These are phyloP conservation scores for Trametopsis cervina DNA, from an alignment of 768 basidiomycete species.

Conservation along the genomic window DNA sequence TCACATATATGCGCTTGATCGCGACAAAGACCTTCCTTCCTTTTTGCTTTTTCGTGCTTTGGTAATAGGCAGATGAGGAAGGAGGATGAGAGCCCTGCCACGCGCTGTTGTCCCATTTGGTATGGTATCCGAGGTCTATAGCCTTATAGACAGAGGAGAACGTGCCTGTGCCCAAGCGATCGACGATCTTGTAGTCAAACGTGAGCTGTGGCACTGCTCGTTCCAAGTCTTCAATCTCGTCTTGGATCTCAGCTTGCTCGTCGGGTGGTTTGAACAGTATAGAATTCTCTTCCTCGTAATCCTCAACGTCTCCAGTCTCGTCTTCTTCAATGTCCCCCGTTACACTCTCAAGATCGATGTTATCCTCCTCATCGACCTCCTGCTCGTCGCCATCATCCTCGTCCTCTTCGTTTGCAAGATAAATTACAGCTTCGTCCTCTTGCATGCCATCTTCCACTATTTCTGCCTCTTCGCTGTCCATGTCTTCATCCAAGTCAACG, in stretches of 20 bases:
- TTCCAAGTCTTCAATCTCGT: conserved; percentile 72
- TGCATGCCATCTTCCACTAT: conserved; percentile 14
- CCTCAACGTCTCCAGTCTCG: conserved; percentile 9
- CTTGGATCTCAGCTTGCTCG: conserved; percentile 67
- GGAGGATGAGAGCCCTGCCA: conserved; percentile 67
- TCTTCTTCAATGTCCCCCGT: not conserved
- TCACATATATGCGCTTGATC: conserved; percentile 94
- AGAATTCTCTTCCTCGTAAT: conserved; percentile 57
- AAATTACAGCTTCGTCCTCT: not conserved
- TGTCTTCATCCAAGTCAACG: conserved; percentile 44
- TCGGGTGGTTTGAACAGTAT: conserved; percentile 50
- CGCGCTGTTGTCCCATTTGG: conserved; percentile 66
- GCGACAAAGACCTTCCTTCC: conserved; percentile 74
- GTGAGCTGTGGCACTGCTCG: conserved; percentile 58
- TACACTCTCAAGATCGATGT: conserved; percentile 18
- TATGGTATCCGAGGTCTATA: conserved; percentile 67
- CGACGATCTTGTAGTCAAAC: conserved; percentile 70
- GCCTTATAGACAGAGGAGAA: conserved; percentile 99
- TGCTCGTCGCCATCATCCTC: conserved; percentile 29
- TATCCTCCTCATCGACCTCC: conserved; percentile 29
- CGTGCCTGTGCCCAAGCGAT: conserved; percentile 93
- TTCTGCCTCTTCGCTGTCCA: conserved; percentile 41
- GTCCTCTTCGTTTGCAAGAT: conserved; percentile 14
- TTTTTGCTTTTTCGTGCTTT: conserved; percentile 36
- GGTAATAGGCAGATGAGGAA: conserved; percentile 59